Percentiles rank a stretch among this genome's conserved stretches.
Conservation (phyloP, 768 basidiomycete genomes). For the Steccherinum ochraceum region DNA sequence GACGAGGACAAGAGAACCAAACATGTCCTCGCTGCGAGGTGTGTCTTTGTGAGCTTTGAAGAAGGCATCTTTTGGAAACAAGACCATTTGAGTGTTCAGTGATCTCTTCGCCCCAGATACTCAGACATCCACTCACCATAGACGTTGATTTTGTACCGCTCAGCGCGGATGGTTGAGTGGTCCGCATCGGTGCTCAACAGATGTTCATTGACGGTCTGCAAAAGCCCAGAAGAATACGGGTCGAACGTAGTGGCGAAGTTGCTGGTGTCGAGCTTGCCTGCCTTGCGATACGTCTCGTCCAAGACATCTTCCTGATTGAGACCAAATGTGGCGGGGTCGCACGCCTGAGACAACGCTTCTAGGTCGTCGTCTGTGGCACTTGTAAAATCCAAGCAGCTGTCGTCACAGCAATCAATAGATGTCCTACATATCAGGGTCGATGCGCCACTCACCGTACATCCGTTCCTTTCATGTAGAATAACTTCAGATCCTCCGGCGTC, state of each 20-base stretch:
- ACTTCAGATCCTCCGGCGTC: conserved; percentile 2
- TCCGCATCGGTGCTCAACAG: conserved; percentile 15
- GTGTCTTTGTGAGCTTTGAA: conserved; percentile 49
- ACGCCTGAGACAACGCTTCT: conserved; percentile 15
- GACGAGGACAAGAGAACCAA: conserved; percentile 47
- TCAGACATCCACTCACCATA: conserved; percentile 27
- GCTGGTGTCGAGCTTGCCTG: conserved; percentile 22
- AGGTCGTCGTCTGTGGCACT: conserved; percentile 12
- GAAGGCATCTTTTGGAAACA: conserved; percentile 34
- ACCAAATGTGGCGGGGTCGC: conserved; percentile 25
- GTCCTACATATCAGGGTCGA: too few species aligned
- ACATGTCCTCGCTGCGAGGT: conserved; percentile 35
- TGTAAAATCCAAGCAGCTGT: conserved; percentile 6
- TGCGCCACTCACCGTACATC: not conserved
- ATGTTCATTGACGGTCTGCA: conserved; percentile 4
- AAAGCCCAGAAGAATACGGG: conserved; percentile 2
- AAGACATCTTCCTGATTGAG: conserved; percentile 20
- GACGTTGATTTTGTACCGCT: conserved; percentile 42
- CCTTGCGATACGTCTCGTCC: conserved; percentile 28
- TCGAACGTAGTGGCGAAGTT: conserved; percentile 5
- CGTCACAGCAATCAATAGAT: not conserved
- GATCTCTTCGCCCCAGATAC: too few species aligned
- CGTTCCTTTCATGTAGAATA: conserved; percentile 6
- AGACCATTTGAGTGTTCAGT: not conserved
- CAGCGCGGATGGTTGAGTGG: conserved; percentile 23